These are phyloP conservation scores for Hygrophorus russula DNA, from an alignment of 768 basidiomycete species.

Conservation along the genomic window DNA sequence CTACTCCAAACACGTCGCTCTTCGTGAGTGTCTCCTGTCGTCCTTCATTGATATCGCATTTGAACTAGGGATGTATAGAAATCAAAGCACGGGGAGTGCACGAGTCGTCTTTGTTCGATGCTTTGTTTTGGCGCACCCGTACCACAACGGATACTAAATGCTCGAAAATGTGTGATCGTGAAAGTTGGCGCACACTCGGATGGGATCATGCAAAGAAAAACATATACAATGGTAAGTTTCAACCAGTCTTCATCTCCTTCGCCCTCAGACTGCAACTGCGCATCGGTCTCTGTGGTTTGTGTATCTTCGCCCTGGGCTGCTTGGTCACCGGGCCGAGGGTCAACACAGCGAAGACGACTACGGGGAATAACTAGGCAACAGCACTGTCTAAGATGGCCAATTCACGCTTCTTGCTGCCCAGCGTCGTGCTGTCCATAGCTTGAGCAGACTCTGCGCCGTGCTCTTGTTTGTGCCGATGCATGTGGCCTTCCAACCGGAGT, in stretches of 20 bases:
- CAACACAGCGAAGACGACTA: conserved; percentile 95
- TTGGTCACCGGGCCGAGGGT: conserved; percentile 71
- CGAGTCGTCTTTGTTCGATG: too few species aligned
- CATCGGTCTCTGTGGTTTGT: conserved; percentile 86
- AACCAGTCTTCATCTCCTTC: conserved; percentile 65
- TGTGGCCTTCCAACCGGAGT: conserved; percentile 97
- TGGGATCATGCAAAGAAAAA: too few species aligned
- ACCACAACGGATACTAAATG: too few species aligned
- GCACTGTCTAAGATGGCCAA: too few species aligned
- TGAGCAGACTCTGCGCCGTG: conserved; percentile 87
- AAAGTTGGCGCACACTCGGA: too few species aligned
- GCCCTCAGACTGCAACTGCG: conserved; percentile 67
- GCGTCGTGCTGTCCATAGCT: conserved; percentile 97
- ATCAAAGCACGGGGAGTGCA: conserved; percentile 54
- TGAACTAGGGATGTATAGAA: conserved; percentile 26
- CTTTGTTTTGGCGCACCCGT: too few species aligned
- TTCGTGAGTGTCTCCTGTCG: conserved; percentile 36
- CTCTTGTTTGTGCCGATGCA: conserved; percentile 98
- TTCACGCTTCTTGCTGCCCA: conserved; percentile 94
- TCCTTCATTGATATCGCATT: background rate
- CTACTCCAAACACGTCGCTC: conserved; percentile 55
- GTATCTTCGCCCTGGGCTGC: conserved; percentile 84
- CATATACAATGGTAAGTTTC: too few species aligned
- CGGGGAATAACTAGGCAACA: too few species aligned
- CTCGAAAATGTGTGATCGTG: too few species aligned